Percentiles rank a stretch among this genome's conserved stretches.
Evolutionary conservation across 148 eudicot species (phyloP).

Genomic region (Hydrangea macrophylla): DNA sequence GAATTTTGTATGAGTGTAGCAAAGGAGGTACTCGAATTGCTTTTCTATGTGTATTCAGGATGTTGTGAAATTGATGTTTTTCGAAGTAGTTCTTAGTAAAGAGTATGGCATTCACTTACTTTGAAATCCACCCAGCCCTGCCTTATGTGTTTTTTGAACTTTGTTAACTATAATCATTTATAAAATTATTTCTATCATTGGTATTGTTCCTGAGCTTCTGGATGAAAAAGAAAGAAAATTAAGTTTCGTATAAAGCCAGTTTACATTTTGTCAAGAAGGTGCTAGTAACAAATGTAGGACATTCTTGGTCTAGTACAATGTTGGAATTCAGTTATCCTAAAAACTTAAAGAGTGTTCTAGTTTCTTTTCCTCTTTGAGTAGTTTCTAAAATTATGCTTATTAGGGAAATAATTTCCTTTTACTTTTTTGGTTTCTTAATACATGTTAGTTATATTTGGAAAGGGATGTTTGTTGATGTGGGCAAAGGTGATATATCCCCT

Average conservation of each 20-base stretch:
- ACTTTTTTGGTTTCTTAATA: not conserved
- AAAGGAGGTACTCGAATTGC: too few relatives aligned
- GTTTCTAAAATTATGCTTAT: not conserved
- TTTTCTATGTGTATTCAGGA: too few relatives aligned
- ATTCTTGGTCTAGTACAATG: not conserved
- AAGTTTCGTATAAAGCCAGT: not conserved
- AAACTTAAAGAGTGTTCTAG: not conserved
- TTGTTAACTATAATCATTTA: conserved; percentile 1
- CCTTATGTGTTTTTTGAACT: conserved; percentile 52
- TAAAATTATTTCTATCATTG: too few relatives aligned
- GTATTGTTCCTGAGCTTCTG: not conserved
- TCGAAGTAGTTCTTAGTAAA: too few relatives aligned
- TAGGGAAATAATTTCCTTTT: not conserved
- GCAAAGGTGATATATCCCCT: conserved; percentile 63
- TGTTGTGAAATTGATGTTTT: too few relatives aligned
- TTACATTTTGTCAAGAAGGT: not conserved
- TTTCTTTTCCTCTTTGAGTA: not conserved
- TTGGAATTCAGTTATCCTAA: not conserved
- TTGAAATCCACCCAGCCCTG: conserved; percentile 80
- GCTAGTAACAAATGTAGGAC: not conserved
- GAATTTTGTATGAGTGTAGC: too few relatives aligned
- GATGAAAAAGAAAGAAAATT: not conserved
- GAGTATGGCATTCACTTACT: too few relatives aligned
- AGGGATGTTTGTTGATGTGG: conserved; percentile 88
- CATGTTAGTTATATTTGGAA: conserved; percentile 57